Evolutionary conservation across 2,329 filamentous ascomycete species (phyloP), one percentile per base, ranked within the genome.

Genomic region (Penicillium sp.): DNA sequence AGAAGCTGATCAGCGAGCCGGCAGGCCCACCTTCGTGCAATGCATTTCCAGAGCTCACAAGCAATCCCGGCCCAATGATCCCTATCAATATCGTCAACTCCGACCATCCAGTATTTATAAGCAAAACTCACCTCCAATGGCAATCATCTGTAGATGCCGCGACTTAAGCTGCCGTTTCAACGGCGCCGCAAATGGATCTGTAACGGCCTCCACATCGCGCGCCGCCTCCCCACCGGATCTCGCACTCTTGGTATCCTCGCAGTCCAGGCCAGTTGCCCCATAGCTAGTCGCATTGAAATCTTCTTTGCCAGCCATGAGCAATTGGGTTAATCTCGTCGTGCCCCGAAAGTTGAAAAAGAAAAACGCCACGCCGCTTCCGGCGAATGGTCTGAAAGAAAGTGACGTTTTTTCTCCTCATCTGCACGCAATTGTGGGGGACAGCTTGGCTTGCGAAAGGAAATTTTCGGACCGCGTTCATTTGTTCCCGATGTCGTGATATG

Each of bases 1-100:
- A 84, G 62, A 92, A 93, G 1, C 89, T 89, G 67, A 92, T 91
- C 35, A 92, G 72, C 49, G 91, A 75, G 0, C 88, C 86, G 0
- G 88, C 89, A 16, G 90, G 89, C 0, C 90, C 90, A 54, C 88
- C 89, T 43, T 81, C 83, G 13, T 83, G 79, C 25, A 93, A 77
- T 0, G 89, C 89, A 47, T 87, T 85, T 35, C 90, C 89, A 2
- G 87, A 83, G 16, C 89, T 89, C 53, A 92, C 86, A 3, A 92
- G 81, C 42, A 92, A 77, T 23, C 89, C 89, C 4, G 89, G 88
- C 0, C 90, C 89, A 59, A 84, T 84, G 57, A 83, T 84, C 11
- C 81, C 81, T 67, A 75, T 70, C n/a, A 25, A n/a, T 5, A 4
- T 29, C 19, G 4, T 55, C 9, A 48, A 43, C 27, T 16, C 37